These are phyloP conservation scores for Curvularia sp. DNA, from an alignment of 2,329 filamentous ascomycete genomes.

Conservation along the genomic window DNA sequence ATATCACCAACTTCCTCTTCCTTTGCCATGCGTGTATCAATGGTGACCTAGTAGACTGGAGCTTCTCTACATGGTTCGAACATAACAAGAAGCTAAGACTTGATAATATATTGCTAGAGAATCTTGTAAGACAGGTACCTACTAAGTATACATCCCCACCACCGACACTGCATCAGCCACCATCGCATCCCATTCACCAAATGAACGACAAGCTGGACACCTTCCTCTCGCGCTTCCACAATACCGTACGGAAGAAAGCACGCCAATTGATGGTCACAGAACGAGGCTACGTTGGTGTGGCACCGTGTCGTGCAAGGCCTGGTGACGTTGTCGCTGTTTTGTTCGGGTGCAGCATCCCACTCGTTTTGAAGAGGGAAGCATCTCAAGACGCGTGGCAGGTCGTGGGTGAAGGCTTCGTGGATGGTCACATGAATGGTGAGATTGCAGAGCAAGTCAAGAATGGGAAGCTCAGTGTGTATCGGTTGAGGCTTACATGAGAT, in stretches of 20 bases:
- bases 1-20: conserved; percentile 38
- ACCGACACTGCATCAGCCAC: conserved; percentile 23
- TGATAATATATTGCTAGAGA: conserved; percentile 25
- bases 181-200: conserved; percentile 26
- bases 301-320: conserved; percentile 35
- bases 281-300: conserved; percentile 37
- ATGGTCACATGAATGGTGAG: conserved; percentile 43
- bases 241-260: conserved; percentile 42
- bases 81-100: conserved; percentile 31
- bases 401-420: conserved; percentile 40
- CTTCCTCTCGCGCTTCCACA: conserved; percentile 41
- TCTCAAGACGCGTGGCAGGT: conserved; percentile 33
- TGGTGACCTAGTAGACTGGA: conserved; percentile 31
- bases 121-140: conserved; percentile 21
- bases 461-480: conserved; percentile 16
- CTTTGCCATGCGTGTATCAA: conserved; percentile 35
- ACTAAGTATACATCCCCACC: conserved; percentile 4
- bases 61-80: conserved; percentile 40
- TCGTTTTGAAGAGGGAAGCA: conserved; percentile 35
- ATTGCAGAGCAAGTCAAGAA: conserved; percentile 21
- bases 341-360: conserved; percentile 48
- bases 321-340: conserved; percentile 46
- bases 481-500: conserved; percentile 20
- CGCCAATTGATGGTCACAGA: conserved; percentile 39
- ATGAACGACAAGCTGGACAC: conserved; percentile 30